Percentiles rank a stretch among this genome's conserved stretches.
Conservation (phyloP, 768 basidiomycete genomes). For the Pleurotus platypus region DNA sequence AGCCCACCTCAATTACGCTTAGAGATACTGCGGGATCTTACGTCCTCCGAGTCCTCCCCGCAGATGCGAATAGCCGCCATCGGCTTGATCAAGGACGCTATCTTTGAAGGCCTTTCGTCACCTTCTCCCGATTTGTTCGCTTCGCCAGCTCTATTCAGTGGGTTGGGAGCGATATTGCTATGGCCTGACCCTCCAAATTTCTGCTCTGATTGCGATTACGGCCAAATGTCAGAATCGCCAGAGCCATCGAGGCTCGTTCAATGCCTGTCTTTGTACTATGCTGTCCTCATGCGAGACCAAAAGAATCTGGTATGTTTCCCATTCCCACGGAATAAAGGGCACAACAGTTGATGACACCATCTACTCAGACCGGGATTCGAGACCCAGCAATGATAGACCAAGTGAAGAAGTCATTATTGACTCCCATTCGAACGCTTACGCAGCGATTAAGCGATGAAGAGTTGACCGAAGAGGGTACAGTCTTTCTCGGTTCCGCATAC, state of each 20-base stretch:
- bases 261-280: slow-evolving; percentile 65
- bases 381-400: slow-evolving; percentile 38
- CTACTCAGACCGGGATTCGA: slow-evolving; percentile 49
- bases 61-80: slow-evolving; percentile 71
- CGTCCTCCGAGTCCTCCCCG: slow-evolving; percentile 44
- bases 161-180: slow-evolving; percentile 60
- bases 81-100: slow-evolving; percentile 64
- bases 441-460: slow-evolving; percentile 25
- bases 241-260: slow-evolving; percentile 65
- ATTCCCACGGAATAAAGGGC: background rate
- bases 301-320: slow-evolving; percentile 45
- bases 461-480: slow-evolving; percentile 21
- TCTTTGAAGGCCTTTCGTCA: slow-evolving; percentile 44
- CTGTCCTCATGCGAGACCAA: slow-evolving; percentile 55
- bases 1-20: slow-evolving; percentile 47
- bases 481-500: slow-evolving; percentile 1
- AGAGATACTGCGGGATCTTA: slow-evolving; percentile 52
- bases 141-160: slow-evolving; percentile 50
- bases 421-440: slow-evolving; percentile 38
- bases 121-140: slow-evolving; percentile 42
- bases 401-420: slow-evolving; percentile 41
- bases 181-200: slow-evolving; percentile 52
- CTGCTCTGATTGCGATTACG: slow-evolving; percentile 38
- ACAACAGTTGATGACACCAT: background rate
- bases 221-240: slow-evolving; percentile 42